These are phyloP conservation scores for Xanthoconium stramineum DNA, from an alignment of 768 basidiomycete species.

Conservation along the genomic window DNA sequence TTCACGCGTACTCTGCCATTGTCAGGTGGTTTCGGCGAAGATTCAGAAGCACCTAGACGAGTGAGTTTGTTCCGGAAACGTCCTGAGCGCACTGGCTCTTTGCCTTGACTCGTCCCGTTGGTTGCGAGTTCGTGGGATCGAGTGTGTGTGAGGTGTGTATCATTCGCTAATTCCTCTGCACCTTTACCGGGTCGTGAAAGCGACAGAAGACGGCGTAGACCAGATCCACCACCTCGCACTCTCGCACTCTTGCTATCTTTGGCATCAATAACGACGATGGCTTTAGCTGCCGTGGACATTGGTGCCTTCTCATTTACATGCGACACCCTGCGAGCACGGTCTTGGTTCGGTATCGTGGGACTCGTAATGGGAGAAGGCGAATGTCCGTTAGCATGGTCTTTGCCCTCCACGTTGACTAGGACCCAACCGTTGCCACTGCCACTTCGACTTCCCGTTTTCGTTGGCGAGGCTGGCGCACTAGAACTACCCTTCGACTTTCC, in stretches of 20 bases:
- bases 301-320: conserved; percentile 27
- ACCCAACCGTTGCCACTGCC: conserved; percentile 60
- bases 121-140: conserved; percentile 28
- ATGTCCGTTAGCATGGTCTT: conserved; percentile 29
- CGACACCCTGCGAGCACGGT: conserved; percentile 29
- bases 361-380: conserved; percentile 21
- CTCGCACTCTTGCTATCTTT: conserved; percentile 39
- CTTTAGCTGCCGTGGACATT: conserved; percentile 54
- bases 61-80: conserved; percentile 30
- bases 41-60: conserved; percentile 28
- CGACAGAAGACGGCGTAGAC: conserved; percentile 32
- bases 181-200: conserved; percentile 31
- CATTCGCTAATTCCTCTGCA: conserved; percentile 25
- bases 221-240: conserved; percentile 28
- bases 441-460: conserved; percentile 32
- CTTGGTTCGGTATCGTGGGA: conserved; percentile 29
- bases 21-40: conserved; percentile 30
- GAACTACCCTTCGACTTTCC: conserved; percentile 23
- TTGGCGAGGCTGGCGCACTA: conserved; percentile 30
- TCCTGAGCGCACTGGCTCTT: conserved; percentile 21
- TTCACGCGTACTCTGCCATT: conserved; percentile 35
- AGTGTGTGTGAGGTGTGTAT: conserved; percentile 22
- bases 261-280: conserved; percentile 59
- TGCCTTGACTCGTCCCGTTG: conserved; percentile 19
- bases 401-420: conserved; percentile 57